Base-by-base conservation (phyloP, 2,329 filamentous ascomycete species). In the Venturia nashicola region DNA sequence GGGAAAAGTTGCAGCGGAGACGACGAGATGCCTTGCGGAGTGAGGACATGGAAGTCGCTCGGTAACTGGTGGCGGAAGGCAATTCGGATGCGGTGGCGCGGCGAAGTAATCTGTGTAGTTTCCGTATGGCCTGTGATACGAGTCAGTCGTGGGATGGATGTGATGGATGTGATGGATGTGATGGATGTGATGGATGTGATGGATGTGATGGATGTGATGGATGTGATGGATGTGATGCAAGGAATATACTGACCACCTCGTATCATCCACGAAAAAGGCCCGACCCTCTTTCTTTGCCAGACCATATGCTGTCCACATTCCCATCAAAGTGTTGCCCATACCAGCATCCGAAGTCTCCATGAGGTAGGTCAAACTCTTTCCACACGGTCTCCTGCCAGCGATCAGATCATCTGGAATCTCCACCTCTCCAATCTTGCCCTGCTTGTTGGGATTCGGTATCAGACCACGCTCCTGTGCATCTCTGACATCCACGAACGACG, bases 201-300 rank as follows among this genome's bases (percentile, higher is more conserved):
- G n/a, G n/a, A n/a, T n/a, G n/a, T n/a, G n/a, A n/a, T n/a, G n/a
- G n/a, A n/a, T n/a, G n/a, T n/a, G n/a, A n/a, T n/a, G n/a, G n/a
- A n/a, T n/a, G n/a, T n/a, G n/a, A n/a, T n/a, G n/a, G 62, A 59
- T 39, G 36, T 27, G 43, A 54, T 39, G 27, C 40, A 59, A 59
- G 43, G 34, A 32, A 14, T 36, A 20, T 62, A 67, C 73, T 64
- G 73, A 80, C 82, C 91, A 96, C 68, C 87, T 82, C 7, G 87
- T 85, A 74, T 96, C 91, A 69, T 95, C 90, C 67, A 96, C 79
- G 76, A 96, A 95, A 74, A 96, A 95, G 0, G 85, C 80, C 32
- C 90, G 80, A 16, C 83, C 83, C 72, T 95, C 88, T 65, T 86
- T 82, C 71, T 87, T 80, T 2, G 91, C 90, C 63, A 95, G 76